Percentiles rank a stretch among this genome's conserved stretches.
Evolutionary conservation across 495 filamentous ascomycete species (phyloP).

Genomic region (Tuber microsphaerosporum): DNA sequence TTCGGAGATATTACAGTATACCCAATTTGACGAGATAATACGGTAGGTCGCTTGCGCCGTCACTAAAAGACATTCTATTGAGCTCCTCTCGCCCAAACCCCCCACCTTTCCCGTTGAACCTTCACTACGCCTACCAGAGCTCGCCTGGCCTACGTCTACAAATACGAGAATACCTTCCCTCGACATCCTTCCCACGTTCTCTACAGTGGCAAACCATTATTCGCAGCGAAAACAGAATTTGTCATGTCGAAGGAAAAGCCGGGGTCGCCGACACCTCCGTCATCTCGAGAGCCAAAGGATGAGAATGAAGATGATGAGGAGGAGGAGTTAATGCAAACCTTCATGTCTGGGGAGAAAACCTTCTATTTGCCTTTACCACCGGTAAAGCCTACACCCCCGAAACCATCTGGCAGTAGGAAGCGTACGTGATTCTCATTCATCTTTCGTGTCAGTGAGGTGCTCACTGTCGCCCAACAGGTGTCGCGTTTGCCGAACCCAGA

Average conservation of each 20-base stretch:
- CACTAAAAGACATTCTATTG: neutral
- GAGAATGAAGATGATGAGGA: neutral
- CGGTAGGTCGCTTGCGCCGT: neutral
- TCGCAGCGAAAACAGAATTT: no score
- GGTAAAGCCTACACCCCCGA: neutral
- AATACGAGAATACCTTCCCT: neutral
- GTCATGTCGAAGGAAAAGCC: conserved; percentile 1
- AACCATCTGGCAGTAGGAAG: neutral
- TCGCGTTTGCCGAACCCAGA: neutral
- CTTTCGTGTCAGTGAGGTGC: neutral
- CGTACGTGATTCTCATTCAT: neutral
- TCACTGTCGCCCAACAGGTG: neutral
- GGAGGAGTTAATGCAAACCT: neutral
- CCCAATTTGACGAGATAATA: no score
- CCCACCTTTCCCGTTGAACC: neutral
- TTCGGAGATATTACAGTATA: no score
- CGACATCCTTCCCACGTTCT: neutral
- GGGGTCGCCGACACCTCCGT: neutral
- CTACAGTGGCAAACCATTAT: neutral
- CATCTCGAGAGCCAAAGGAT: neutral
- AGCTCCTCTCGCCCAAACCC: neutral
- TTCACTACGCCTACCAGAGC: neutral
- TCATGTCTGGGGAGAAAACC: neutral
- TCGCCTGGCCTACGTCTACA: neutral
- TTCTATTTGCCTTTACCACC: neutral